These are phyloP conservation scores for Aspergillus sp. DNA, from an alignment of 2,329 filamentous ascomycete species.

Conservation along the genomic window DNA sequence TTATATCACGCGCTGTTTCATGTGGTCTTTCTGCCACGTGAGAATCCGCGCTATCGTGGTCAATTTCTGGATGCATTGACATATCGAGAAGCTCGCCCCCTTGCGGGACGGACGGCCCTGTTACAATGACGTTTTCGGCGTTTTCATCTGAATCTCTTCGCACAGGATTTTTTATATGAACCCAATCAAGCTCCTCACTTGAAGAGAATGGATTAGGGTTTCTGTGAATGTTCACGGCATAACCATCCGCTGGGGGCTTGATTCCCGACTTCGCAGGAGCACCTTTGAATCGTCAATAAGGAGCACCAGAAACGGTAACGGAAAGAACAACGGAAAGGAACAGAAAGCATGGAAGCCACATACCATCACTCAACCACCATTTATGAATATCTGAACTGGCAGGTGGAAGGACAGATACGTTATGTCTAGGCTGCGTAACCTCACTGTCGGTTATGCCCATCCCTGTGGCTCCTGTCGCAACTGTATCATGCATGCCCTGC, in stretches of 20 bases:
- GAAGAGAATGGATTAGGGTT: constrained; percentile 73
- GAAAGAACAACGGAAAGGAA: neutral
- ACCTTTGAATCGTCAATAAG: constrained; percentile 33
- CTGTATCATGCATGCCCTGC: constrained; percentile 50
- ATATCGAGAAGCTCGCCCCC: neutral
- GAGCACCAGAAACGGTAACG: neutral
- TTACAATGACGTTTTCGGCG: too few relatives aligned
- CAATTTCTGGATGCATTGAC: neutral
- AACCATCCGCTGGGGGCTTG: constrained; percentile 54
- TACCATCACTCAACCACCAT: constrained; percentile 59
- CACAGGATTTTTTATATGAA: constrained; percentile 30
- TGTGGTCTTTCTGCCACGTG: neutral
- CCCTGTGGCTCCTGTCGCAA: constrained; percentile 12
- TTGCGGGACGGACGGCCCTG: too few relatives aligned
- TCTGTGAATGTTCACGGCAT: constrained; percentile 63
- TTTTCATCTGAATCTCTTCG: neutral
- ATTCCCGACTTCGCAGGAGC: constrained; percentile 68
- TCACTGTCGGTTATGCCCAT: constrained; percentile 56
- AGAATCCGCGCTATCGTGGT: neutral
- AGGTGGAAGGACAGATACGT: constrained; percentile 65
- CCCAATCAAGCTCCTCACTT: constrained; percentile 75
- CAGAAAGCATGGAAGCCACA: constrained; percentile 8
- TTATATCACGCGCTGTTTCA: neutral
- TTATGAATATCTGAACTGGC: constrained; percentile 55
- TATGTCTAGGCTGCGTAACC: constrained; percentile 68